Evolutionary conservation across 345 rosid genomes (phyloP), one percentile per base, ranked within the genome.

Genomic region (Dipteronia sinensis): DNA sequence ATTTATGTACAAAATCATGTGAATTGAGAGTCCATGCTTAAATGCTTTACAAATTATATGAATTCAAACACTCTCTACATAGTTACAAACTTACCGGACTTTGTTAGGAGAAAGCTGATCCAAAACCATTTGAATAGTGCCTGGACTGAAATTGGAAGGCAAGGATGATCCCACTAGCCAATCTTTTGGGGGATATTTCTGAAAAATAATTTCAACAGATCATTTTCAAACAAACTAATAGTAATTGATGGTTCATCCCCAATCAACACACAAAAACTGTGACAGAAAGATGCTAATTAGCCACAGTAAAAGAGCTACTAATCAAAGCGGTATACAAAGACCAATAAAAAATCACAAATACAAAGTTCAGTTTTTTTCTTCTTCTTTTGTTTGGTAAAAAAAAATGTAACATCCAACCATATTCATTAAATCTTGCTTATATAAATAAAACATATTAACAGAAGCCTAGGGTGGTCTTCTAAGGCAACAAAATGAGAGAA

Each of bases 141-240:
- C 81, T 76, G 91, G 90, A 83, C 77, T 88, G 80, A 89, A 95
- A 69, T 81, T 85, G 77, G 89, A 84, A 68, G 98, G 99, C 82
- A 95, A 85, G 25, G 92, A 90, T 78, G 92, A 84, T 44, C 92
- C 93, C 29, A 90, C 96, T 23, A 95, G 84, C 99, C 98, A 95
- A 82, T 93, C 97, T 85, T 83, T 86, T 15, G 92, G 74, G 65
- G 97, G 93, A 80, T 87, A 95, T 34, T 81, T 61, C 99, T 95
- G 90, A 69, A 76, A 17, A 64, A 16, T 65, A 75, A 80, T 78
- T 76, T 71, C 74, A 67, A 72, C 70, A 15, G 47, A 64, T 55
- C 58, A 51, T 27, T 29, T 47, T 16, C 13, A 16, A 38, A 55
- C 22, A 63, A 49, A 11, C 12, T 62, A 20, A 27, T n/a, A 67